Percentiles rank a stretch among this genome's conserved stretches.
Evolutionary conservation across 345 rosid species (phyloP).

Genomic region (Trapa bicornis): DNA sequence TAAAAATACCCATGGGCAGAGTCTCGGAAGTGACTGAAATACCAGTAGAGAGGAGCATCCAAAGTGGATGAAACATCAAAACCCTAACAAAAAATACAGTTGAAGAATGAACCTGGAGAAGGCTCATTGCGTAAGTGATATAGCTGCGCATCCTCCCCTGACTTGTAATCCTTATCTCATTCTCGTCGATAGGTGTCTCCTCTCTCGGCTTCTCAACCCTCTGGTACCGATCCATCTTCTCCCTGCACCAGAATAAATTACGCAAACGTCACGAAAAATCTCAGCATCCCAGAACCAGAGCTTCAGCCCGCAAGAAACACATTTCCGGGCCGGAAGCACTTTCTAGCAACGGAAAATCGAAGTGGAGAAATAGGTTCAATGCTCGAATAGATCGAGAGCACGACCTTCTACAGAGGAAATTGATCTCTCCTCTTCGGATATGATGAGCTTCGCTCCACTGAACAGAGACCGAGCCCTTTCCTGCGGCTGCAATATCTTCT

Average conservation of each 20-base stretch:
- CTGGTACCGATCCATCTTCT: conserved; percentile 22
- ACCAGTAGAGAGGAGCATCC: no score
- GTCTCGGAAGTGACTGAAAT: not conserved
- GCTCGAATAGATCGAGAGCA: not conserved
- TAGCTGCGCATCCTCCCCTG: conserved; percentile 22
- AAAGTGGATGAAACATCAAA: no score
- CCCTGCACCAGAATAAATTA: not conserved
- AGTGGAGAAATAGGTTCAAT: not conserved
- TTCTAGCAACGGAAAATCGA: not conserved
- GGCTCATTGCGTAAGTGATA: conserved; percentile 20
- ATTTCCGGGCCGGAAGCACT: not conserved
- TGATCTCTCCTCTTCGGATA: not conserved
- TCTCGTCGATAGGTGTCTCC: conserved; percentile 19
- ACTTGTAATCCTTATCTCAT: conserved; percentile 20
- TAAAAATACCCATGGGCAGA: not conserved
- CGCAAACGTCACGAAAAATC: not conserved
- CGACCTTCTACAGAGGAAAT: not conserved
- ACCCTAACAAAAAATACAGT: not conserved
- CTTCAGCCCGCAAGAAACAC: not conserved
- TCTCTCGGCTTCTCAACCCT: conserved; percentile 19
- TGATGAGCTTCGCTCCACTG: not conserved
- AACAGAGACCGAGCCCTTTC: conserved; percentile 9
- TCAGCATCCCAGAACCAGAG: not conserved
- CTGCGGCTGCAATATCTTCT: conserved; percentile 11
- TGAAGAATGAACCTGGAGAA: conserved; percentile 10